Evolutionary conservation across 352 stramenopile genomes (phyloP).

Genomic region (Globisporangium camurandrum): DNA sequence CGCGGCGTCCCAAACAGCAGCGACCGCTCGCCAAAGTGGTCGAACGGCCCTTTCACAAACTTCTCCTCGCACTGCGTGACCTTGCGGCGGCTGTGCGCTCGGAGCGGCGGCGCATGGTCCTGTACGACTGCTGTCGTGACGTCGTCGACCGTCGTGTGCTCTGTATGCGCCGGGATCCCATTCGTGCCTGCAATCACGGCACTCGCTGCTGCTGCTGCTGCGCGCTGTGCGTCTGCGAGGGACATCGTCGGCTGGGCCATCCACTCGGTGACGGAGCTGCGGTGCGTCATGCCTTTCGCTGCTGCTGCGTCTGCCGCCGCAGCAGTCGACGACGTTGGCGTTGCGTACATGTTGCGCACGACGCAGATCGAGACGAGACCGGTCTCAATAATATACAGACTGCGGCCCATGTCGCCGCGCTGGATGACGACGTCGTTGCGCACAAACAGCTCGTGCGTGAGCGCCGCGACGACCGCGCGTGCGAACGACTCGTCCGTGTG

Average conservation of each 20-base stretch:
- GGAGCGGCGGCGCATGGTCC: no score
- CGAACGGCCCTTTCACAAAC: conserved; percentile 66
- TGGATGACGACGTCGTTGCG: conserved; percentile 44
- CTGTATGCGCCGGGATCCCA: not conserved
- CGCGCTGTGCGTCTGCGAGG: conserved; percentile 8
- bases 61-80: conserved; percentile 33
- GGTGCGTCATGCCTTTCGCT: not conserved
- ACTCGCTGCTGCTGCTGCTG: not conserved
- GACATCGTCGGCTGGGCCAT: conserved; percentile 5
- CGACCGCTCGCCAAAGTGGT: conserved; percentile 72
- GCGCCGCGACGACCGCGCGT: conserved; percentile 20
- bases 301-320: not conserved
- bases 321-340: not conserved
- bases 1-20: conserved; percentile 63
- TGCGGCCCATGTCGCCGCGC: conserved; percentile 28
- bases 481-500: conserved; percentile 28
- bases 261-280: conserved; percentile 13
- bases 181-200: not conserved
- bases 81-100: conserved; percentile 6
- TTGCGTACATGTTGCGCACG: conserved; percentile 17
- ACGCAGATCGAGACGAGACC: conserved; percentile 54
- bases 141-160: not conserved
- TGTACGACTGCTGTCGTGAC: not conserved
- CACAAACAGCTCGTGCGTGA: conserved; percentile 39
- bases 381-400: conserved; percentile 46